Conservation (phyloP, 805 yeast genomes). For the Saccharomycopsis guyanensis region DNA sequence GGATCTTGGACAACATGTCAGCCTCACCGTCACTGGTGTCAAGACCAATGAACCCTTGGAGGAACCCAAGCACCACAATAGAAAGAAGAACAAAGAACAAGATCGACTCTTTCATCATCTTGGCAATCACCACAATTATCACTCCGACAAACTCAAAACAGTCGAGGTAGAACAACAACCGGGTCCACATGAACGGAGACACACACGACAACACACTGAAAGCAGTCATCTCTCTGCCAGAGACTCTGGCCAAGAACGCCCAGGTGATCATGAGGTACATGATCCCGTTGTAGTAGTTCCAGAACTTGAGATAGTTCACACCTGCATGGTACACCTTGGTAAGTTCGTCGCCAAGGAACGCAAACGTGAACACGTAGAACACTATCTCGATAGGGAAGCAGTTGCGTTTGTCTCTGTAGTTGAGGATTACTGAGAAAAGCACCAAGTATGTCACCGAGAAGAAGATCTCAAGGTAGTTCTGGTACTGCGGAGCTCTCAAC, state of each 20-base stretch:
- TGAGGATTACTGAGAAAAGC: conserved; percentile 48
- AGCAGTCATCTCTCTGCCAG: conserved; percentile 25
- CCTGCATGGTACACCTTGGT: conserved; percentile 74
- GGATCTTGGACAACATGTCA: conserved; percentile 59
- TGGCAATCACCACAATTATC: conserved; percentile 37
- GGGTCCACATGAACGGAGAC: conserved; percentile 66
- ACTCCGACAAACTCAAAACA: conserved; percentile 46
- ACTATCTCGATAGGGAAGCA: conserved; percentile 42
- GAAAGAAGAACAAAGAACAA: conserved; percentile 68
- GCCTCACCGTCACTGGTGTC: conserved; percentile 82
- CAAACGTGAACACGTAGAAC: conserved; percentile 59
- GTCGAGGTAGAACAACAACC: conserved; percentile 56
- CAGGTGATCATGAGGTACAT: conserved; percentile 49
- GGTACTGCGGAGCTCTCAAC: conserved; percentile 78
- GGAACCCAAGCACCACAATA: conserved; percentile 68
- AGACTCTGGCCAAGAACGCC: conserved; percentile 48
- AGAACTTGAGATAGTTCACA: conserved; percentile 56
- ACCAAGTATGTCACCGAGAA: conserved; percentile 57
- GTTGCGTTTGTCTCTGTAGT: conserved; percentile 22
- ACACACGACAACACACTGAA: conserved; percentile 55
- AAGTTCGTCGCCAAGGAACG: conserved; percentile 60
- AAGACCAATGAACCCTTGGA: conserved; percentile 80
- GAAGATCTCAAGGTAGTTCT: conserved; percentile 60
- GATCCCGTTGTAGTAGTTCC: conserved; percentile 68
- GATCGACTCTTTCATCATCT: conserved; percentile 80